A percentile compares a stretch with the other conserved stretches of the same genome.
Evolutionary conservation across 1,284 basidiomycete genomes (phyloP).

Genomic region (Naganishia liquefaciens): DNA sequence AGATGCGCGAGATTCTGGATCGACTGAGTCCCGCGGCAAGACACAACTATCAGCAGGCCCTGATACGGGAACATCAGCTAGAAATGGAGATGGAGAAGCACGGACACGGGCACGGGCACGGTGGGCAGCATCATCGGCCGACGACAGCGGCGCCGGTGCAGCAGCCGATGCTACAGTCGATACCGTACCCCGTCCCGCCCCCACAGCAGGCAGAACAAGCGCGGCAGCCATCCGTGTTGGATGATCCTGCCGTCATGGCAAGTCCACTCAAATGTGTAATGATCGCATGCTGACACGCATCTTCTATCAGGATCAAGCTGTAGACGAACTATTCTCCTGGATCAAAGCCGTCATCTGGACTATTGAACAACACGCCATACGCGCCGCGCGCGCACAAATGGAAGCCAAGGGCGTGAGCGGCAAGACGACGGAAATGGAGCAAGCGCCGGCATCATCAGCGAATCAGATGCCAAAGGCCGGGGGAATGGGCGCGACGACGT

Average conservation of each 20-base stretch:
- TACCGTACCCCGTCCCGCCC: neutral
- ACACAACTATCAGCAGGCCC: conserved; percentile 20
- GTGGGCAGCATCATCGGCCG: neutral
- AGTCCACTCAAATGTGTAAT: conserved; percentile 22
- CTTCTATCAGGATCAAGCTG: conserved; percentile 47
- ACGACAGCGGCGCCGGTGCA: neutral
- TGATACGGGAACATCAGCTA: conserved; percentile 21
- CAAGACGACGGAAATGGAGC: neutral
- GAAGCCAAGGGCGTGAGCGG: conserved; percentile 7
- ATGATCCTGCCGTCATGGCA: conserved; percentile 49
- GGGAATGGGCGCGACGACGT: conserved; percentile 2
- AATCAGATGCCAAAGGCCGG: neutral
- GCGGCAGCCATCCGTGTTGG: conserved; percentile 29
- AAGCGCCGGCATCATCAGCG: neutral
- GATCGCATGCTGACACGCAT: neutral
- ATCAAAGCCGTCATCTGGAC: conserved; percentile 55
- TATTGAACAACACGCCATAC: conserved; percentile 50
- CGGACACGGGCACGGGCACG: no score
- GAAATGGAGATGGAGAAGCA: conserved; percentile 20
- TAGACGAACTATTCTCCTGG: conserved; percentile 53
- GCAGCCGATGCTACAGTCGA: neutral
- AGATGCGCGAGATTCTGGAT: conserved; percentile 21
- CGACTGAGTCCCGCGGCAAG: conserved; percentile 16
- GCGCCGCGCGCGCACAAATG: conserved; percentile 29
- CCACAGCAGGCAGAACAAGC: neutral